These are phyloP conservation scores for Eucalyptus pauciflora DNA, from an alignment of 345 rosid genomes.

Conservation along the genomic window DNA sequence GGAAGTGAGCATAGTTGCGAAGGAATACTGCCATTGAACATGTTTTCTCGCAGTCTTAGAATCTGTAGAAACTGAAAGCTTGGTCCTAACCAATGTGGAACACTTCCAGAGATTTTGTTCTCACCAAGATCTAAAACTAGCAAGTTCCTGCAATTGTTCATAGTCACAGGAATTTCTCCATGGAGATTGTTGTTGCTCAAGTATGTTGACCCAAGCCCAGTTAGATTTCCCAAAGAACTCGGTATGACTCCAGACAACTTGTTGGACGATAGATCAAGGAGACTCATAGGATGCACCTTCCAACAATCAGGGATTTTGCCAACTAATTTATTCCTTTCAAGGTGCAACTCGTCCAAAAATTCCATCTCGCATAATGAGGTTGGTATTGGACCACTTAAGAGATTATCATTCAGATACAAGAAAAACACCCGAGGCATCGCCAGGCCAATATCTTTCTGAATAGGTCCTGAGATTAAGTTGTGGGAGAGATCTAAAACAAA, in stretches of 20 bases:
- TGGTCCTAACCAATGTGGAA: background rate
- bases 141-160: background rate
- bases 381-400: too few relatives aligned
- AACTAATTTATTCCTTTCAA: background rate
- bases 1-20: background rate
- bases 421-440: too few relatives aligned
- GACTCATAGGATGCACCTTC: background rate
- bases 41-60: background rate
- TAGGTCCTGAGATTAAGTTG: too few relatives aligned
- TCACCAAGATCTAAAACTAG: background rate
- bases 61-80: background rate
- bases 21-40: background rate
- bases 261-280: background rate
- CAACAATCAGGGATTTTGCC: background rate
- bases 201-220: accelerated
- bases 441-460: too few relatives aligned
- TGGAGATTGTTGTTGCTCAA: background rate
- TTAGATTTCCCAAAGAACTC: background rate
- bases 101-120: background rate
- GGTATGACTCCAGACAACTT: background rate
- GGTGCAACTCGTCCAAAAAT: accelerated
- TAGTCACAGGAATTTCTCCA: background rate
- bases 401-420: too few relatives aligned
- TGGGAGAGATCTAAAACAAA: too few relatives aligned
- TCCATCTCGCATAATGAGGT: background rate